These are phyloP conservation scores for Akanthomyces lecanii DNA, from an alignment of 2,329 filamentous ascomycete genomes.

Conservation along the genomic window DNA sequence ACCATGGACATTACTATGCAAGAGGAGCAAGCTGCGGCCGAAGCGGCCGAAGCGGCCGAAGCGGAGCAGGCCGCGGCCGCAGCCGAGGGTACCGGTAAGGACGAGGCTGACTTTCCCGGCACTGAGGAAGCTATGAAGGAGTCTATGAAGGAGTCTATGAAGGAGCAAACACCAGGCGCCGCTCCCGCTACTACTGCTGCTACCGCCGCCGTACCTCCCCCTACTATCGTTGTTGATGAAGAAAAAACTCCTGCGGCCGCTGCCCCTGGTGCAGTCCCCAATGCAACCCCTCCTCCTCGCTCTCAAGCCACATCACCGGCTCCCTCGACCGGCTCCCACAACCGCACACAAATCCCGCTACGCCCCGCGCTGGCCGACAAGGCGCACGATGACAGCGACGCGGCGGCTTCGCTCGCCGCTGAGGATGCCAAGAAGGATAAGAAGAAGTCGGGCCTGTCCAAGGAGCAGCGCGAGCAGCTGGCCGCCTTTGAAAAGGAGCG, in stretches of 20 bases:
- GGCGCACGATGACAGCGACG: slow-evolving; percentile 68
- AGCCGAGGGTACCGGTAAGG: slow-evolving; percentile 36
- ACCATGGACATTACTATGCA: slow-evolving; percentile 98
- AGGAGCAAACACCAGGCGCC: slow-evolving; percentile 34
- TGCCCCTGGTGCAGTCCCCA: slow-evolving; percentile 16
- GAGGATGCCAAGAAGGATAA: slow-evolving; percentile 56
- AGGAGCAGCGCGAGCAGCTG: slow-evolving; percentile 91
- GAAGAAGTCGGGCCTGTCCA: slow-evolving; percentile 80
- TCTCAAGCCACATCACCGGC: slow-evolving; percentile 37
- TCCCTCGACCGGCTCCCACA: slow-evolving; percentile 40
- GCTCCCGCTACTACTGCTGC: slow-evolving; percentile 28
- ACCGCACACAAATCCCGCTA: slow-evolving; percentile 59
- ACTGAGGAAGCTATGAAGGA: slow-evolving; percentile 54
- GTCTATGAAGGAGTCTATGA: slow-evolving; percentile 52
- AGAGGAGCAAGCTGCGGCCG: slow-evolving; percentile 61
- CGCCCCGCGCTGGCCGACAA: slow-evolving; percentile 86
- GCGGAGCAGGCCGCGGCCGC: slow-evolving; percentile 51
- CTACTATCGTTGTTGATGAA: slow-evolving; percentile 39
- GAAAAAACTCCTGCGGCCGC: slow-evolving; percentile 28
- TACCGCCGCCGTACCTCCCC: slow-evolving; percentile 29
- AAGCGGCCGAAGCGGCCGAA: slow-evolving; percentile 48
- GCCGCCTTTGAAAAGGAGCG: slow-evolving; percentile 85
- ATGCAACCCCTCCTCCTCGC: slow-evolving; percentile 28
- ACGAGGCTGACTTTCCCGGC: slow-evolving; percentile 48
- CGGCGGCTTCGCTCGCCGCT: slow-evolving; percentile 62